Evolutionary conservation across 129 eudicot genomes (phyloP), one percentile per base, ranked within the genome.

Genomic region (Lactuca sativa): DNA sequence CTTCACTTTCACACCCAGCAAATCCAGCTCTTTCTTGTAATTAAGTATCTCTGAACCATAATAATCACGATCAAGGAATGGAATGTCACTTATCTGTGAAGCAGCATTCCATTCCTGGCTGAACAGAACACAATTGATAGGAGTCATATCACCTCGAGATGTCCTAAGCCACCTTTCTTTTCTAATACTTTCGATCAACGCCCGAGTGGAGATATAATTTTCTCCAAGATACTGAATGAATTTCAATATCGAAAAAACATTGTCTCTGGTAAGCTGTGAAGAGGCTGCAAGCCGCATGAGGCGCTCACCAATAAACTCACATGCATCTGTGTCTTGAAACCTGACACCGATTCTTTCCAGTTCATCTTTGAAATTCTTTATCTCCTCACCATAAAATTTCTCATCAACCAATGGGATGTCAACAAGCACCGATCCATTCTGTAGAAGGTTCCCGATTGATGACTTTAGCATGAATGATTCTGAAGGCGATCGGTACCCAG

Each of bases 391-490:
- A 30, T 86, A 86, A 44, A 57, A 86, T 0, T 25, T 25, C 15
- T 32, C 59, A 66, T 86, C 81, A 4, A 86, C 66, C 31, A 81
- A 18, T 0, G 86, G 88, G n/a, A 81, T 86, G 40, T 86, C 93
- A 52, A 82, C 83, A 57, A 79, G 70, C 21, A 80, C 84, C 0
- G 84, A 83, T 14, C 79, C 83, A n/a, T 76, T 76, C 36, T 86
- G 89, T 44, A 86, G 36, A 33, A 75, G 60, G 21, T 6, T 30
- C 3, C 80, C 84, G 13, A 56, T 71, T 8, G 77, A 55, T 13
- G 86, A 48, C 0, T 44, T 56, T 16, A 71, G 52, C 77, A 83
- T 54, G 64, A 86, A 86, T 8, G 93, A 83, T 55, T 81, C 52
- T 3, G 84, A 72, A 1, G 93, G 93, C 13, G 86, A 74, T 64